These are phyloP conservation scores for Euphorbia peplus DNA, from an alignment of 345 rosid genomes.

Conservation along the genomic window DNA sequence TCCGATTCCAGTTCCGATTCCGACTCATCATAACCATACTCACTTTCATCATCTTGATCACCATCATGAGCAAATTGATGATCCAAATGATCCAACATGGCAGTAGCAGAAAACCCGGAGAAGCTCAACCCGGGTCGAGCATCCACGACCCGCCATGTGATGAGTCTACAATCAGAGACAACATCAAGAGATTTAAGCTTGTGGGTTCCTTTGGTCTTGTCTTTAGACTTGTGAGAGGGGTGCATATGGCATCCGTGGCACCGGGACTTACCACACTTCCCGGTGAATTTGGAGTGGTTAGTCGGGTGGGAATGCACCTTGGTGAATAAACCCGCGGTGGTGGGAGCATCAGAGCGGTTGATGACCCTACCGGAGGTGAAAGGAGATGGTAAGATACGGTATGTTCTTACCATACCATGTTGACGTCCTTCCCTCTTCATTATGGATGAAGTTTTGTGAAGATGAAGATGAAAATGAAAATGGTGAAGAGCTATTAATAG, in stretches of 20 bases:
- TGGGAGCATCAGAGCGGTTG: conserved; percentile 38
- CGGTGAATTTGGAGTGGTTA: conserved; percentile 69
- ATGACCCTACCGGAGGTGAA: conserved; percentile 22
- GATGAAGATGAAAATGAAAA: not conserved
- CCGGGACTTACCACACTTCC: conserved; percentile 43
- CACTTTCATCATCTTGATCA: conserved; percentile 14
- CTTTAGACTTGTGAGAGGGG: conserved; percentile 47
- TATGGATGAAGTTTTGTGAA: no score
- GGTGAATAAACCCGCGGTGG: conserved; percentile 42
- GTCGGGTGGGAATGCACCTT: conserved; percentile 45
- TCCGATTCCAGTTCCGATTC: not conserved
- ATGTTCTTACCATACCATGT: conserved; percentile 62
- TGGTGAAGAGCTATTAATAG: not conserved
- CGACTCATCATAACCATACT: conserved; percentile 1
- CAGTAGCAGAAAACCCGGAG: conserved; percentile 50
- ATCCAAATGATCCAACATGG: conserved; percentile 40
- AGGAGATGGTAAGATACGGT: conserved; percentile 44
- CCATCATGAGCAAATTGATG: conserved; percentile 20
- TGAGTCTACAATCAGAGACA: conserved; percentile 30
- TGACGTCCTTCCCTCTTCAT: conserved; percentile 66
- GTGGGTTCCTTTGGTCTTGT: conserved; percentile 54
- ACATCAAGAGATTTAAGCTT: conserved; percentile 48
- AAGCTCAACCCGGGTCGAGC: conserved; percentile 26
- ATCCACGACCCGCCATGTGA: conserved; percentile 44
- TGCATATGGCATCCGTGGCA: conserved; percentile 44